phyloP scores from a whole-genome alignment of 192 early-diverging fungal genomes.

The Backusella parvicylindrica region DNA sequence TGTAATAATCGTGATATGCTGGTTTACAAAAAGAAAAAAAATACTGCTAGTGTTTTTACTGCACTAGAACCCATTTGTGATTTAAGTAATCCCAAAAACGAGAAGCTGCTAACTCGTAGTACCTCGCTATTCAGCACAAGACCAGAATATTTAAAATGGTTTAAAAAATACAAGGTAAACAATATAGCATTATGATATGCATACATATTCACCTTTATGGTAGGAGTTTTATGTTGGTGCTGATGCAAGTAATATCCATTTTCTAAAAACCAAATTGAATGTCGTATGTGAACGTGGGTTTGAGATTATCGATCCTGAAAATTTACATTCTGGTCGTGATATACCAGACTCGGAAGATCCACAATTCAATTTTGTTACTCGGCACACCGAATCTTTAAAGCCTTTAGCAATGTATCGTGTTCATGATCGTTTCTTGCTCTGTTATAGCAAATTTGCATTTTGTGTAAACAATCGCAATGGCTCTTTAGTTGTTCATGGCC shows the following conservation, averaged over 20 bases:
- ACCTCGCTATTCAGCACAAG: slow-evolving; percentile 7
- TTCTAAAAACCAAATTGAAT: slow-evolving; percentile 80
- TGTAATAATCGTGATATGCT: slow-evolving; percentile 30
- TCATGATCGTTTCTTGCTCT: slow-evolving; percentile 76
- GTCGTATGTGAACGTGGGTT: slow-evolving; percentile 93
- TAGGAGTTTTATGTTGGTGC: slow-evolving; percentile 94
- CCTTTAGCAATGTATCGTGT: slow-evolving; percentile 87
- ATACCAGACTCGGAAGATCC: slow-evolving; percentile 82
- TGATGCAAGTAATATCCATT: slow-evolving; percentile 85
- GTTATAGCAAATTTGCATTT: slow-evolving; percentile 94
- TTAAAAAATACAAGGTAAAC: slow-evolving; percentile 34
- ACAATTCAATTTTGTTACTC: slow-evolving; percentile 77
- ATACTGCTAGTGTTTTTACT: slow-evolving; percentile 23
- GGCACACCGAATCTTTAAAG: slow-evolving; percentile 63
- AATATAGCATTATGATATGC: too few species aligned
- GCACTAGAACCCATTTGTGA: slow-evolving; percentile 27
- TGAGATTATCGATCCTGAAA: slow-evolving; percentile 89
- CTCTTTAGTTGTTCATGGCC: slow-evolving; percentile 23
- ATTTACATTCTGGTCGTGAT: slow-evolving; percentile 74
- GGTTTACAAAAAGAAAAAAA: slow-evolving; percentile 22
- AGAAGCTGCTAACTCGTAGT: slow-evolving; percentile 4
- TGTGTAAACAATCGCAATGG: slow-evolving; percentile 85
- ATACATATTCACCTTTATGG: too few species aligned
- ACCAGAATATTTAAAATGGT: slow-evolving; percentile 15
- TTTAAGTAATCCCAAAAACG: slow-evolving; percentile 28